Base-by-base conservation (phyloP, 1,139 yeast genomes). In the Kurtzmaniella quercitrusa region DNA sequence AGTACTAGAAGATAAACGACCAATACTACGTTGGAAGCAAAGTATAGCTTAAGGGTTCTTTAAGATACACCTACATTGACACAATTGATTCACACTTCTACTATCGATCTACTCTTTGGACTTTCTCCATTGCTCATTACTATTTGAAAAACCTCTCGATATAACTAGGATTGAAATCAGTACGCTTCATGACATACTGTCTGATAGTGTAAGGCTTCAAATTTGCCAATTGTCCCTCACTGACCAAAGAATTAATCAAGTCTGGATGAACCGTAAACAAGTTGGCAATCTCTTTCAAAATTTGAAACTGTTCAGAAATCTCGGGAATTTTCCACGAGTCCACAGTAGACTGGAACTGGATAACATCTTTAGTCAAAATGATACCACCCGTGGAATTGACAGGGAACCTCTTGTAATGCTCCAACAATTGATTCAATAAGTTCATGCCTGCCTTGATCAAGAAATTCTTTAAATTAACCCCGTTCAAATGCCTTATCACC, bases 361-460 rank as follows among this genome's bases (percentile, higher is more conserved):
- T 85, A 6, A 87, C 81, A 64, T 91, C 98, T 47, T 85, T 85
- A 1, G 96, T 85, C n/a, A 88, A 75, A 15, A 85, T 79, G 46
- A 85, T 75, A 23, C 96, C 96, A 42, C 98, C 98, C 10, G 83
- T 77, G 2, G 90, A 81, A 53, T 81, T 87, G 47, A 90, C 88
- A 33, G 80, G 79, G 58, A 81, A 86, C 56, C 82, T 85, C 51
- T 84, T 83, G 57, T 85, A 83, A 59, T 91, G 97, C 25, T 76
- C 80, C 51, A 89, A 68, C 42, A 91, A 65, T 42, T 79, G 70
- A 38, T 75, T 73, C 54, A 85, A 73, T 41, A 88, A 73, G 23
- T 72, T 74, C 47, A 72, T 64, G 1, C 96, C 95, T 12, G 87
- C 66, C 46, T 79, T 81, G 15, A 67, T 64, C 46, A 86, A 62